phyloP scores from a whole-genome alignment of 345 rosid genomes.

The Excoecaria agallocha region DNA sequence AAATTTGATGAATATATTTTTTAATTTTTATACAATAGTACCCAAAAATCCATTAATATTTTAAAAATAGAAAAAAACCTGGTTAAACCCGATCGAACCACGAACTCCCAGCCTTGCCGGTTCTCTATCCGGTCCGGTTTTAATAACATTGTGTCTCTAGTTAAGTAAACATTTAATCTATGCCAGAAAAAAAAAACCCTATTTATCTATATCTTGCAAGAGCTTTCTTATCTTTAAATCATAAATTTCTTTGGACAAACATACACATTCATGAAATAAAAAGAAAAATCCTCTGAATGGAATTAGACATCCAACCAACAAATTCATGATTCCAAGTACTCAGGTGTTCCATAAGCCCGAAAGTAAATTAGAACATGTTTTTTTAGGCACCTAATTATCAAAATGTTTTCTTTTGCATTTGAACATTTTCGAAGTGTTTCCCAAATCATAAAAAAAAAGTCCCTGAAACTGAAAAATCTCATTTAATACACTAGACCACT shows the following conservation, averaged over 20 bases:
- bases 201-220: not conserved
- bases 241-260: not conserved
- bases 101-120: too few species aligned
- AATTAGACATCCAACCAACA: not conserved
- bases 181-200: not conserved
- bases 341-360: not conserved
- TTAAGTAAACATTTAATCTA: not conserved
- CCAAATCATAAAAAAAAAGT: not conserved
- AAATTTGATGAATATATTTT: too few species aligned
- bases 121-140: too few species aligned
- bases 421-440: not conserved
- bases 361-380: not conserved
- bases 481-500: not conserved
- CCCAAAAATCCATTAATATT: too few species aligned
- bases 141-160: too few species aligned
- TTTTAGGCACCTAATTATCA: not conserved
- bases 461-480: not conserved
- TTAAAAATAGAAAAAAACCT: too few species aligned
- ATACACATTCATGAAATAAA: not conserved
- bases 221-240: not conserved
- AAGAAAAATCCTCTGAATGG: not conserved
- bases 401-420: not conserved
- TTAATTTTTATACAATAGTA: too few species aligned
- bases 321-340: not conserved
- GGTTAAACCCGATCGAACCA: too few species aligned